Evolutionary conservation across 805 yeast species (phyloP).

Genomic region (Alloascoidea hylecoeti): DNA sequence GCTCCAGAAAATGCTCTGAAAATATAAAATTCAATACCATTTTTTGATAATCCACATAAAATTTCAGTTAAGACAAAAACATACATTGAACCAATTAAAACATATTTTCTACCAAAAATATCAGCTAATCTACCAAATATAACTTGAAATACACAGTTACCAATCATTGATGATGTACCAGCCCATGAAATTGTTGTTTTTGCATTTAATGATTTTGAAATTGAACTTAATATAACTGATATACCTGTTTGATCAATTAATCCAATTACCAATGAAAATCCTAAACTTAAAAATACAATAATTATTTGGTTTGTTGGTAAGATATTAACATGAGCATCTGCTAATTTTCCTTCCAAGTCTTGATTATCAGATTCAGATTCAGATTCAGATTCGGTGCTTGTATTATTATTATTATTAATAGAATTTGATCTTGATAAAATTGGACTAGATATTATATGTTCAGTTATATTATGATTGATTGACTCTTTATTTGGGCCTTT

Average conservation of each 20-base stretch:
- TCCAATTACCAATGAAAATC: slow-evolving; percentile 13
- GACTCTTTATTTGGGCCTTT: too few relatives aligned
- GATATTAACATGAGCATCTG: background rate
- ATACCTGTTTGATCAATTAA: slow-evolving; percentile 37
- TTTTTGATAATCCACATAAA: slow-evolving; percentile 36
- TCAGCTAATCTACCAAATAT: slow-evolving; percentile 40
- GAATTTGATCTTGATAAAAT: too few relatives aligned
- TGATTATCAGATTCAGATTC: too few relatives aligned
- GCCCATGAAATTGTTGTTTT: slow-evolving; percentile 41
- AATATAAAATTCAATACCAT: slow-evolving; percentile 31
- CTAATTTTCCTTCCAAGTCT: background rate
- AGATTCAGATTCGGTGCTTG: too few relatives aligned
- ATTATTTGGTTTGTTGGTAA: background rate
- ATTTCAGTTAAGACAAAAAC: slow-evolving; percentile 29
- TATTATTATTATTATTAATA: too few relatives aligned
- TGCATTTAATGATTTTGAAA: slow-evolving; percentile 32
- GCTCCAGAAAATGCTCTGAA: slow-evolving; percentile 42
- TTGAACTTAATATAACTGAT: slow-evolving; percentile 32
- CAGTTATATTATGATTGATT: too few relatives aligned
- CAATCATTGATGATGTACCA: slow-evolving; percentile 36
- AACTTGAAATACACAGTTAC: slow-evolving; percentile 36
- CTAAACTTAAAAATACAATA: background rate
- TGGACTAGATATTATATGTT: too few relatives aligned
- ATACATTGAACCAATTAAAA: slow-evolving; percentile 23
- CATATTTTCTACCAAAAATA: slow-evolving; percentile 35